These are phyloP conservation scores for Metrosideros polymorpha DNA, from an alignment of 441 rosid species.

Conservation along the genomic window DNA sequence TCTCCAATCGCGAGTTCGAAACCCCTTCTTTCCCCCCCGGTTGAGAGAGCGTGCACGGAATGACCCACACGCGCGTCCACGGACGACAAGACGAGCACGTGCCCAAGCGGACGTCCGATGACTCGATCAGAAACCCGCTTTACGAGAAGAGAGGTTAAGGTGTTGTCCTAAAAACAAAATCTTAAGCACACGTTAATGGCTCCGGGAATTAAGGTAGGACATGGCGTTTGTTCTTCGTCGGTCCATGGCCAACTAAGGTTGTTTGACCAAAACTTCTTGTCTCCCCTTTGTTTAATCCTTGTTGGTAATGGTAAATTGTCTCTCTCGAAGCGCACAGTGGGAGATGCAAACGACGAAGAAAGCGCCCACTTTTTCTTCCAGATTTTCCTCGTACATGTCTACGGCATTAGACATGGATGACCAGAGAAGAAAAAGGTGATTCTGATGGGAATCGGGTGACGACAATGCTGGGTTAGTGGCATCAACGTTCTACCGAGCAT, in stretches of 20 bases:
- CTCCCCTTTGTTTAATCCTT: neutral
- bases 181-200: neutral
- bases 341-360: neutral
- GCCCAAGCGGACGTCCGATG: no score
- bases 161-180: neutral
- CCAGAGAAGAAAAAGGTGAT: neutral
- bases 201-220: conserved; percentile 1
- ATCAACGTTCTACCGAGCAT: neutral
- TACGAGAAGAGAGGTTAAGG: neutral
- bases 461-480: neutral
- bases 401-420: neutral
- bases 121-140: neutral
- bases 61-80: neutral
- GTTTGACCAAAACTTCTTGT: neutral
- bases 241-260: neutral
- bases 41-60: neutral
- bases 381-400: conserved; percentile 10
- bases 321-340: neutral
- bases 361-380: neutral
- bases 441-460: neutral
- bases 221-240: neutral
- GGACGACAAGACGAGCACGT: neutral
- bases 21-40: neutral
- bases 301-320: neutral
- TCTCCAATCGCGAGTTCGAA: neutral